These are phyloP conservation scores for Ceratocystis smalleyi DNA, from an alignment of 2,329 filamentous ascomycete species.

Conservation along the genomic window DNA sequence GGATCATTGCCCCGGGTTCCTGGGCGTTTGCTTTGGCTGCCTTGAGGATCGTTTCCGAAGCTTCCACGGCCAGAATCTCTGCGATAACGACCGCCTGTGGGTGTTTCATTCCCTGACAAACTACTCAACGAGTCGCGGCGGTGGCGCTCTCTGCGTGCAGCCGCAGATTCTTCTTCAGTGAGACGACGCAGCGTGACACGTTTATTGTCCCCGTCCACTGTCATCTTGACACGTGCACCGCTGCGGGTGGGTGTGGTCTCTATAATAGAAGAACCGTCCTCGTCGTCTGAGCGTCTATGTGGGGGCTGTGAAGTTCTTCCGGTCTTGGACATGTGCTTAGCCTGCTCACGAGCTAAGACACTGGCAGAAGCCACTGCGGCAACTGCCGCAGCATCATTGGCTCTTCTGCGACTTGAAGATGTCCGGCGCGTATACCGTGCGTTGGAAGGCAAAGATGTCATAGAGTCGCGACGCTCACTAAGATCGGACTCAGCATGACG, in stretches of 20 bases:
- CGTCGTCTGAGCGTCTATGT: constrained; percentile 13
- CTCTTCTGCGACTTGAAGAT: constrained; percentile 33
- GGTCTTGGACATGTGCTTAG: constrained; percentile 12
- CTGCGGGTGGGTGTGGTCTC: constrained; percentile 30
- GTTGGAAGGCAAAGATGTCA: constrained; percentile 12
- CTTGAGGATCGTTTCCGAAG: constrained; percentile 9
- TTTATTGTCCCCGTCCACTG: constrained; percentile 38
- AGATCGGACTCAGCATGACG: constrained; percentile 14
- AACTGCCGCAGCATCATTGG: constrained; percentile 32
- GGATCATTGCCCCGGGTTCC: constrained; percentile 40
- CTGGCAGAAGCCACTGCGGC: constrained; percentile 34
- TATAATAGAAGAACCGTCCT: constrained; percentile 22
- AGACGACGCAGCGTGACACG: constrained; percentile 44
- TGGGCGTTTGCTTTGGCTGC: constrained; percentile 20
- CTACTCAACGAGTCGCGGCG: constrained; percentile 40
- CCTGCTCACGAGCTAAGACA: constrained; percentile 34
- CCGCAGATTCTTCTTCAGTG: constrained; percentile 42
- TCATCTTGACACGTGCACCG: constrained; percentile 40
- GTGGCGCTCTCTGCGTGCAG: constrained; percentile 22
- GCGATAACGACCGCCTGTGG: constrained; percentile 34
- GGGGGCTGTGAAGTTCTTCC: constrained; percentile 14
- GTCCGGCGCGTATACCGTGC: constrained; percentile 25
- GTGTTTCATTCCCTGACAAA: constrained; percentile 40
- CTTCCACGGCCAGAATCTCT: constrained; percentile 28
- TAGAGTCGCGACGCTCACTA: constrained; percentile 8